Conservation (phyloP, 2,329 filamentous ascomycete genomes). For the Talaromyces sp. region DNA sequence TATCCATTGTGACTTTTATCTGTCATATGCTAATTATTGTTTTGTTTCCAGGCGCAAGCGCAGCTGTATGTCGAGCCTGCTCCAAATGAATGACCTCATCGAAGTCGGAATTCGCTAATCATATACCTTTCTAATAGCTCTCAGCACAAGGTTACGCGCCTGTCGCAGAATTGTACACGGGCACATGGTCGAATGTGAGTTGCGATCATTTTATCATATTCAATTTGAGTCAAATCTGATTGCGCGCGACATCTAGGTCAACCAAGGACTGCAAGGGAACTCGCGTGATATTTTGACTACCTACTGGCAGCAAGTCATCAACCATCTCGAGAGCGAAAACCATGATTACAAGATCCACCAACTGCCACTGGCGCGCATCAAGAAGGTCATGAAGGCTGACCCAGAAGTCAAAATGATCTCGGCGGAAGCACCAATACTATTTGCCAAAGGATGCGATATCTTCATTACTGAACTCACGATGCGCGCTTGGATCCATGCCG, state of each 20-base stretch:
- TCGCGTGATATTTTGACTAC: constrained; percentile 97
- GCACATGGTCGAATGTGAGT: constrained; percentile 87
- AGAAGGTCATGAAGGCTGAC: constrained; percentile 99
- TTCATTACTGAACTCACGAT: constrained; percentile 99
- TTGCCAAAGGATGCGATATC: constrained; percentile 97
- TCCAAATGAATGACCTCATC: not conserved
- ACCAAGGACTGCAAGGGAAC: constrained; percentile 85
- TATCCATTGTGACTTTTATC: constrained; percentile 5
- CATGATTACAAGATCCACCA: constrained; percentile 99
- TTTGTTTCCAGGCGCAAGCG: constrained; percentile 57
- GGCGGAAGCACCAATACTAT: constrained; percentile 93
- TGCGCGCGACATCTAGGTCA: constrained; percentile 57
- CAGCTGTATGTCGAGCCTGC: constrained; percentile 53
- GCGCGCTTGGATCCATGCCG: constrained; percentile 98
- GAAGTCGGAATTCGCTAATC: constrained; percentile 16
- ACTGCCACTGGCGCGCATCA: constrained; percentile 93
- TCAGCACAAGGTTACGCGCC: constrained; percentile 82
- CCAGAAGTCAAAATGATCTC: constrained; percentile 99
- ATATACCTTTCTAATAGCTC: constrained; percentile 52
- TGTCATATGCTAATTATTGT: not conserved
- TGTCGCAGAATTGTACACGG: constrained; percentile 84
- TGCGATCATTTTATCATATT: not conserved
- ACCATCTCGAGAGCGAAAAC: constrained; percentile 85
- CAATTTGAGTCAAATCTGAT: not conserved
- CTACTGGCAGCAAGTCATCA: constrained; percentile 99